Evolutionary conservation across 345 rosid species (phyloP), one percentile per base, ranked within the genome.

Genomic region (Hibiscus mutabilis): DNA sequence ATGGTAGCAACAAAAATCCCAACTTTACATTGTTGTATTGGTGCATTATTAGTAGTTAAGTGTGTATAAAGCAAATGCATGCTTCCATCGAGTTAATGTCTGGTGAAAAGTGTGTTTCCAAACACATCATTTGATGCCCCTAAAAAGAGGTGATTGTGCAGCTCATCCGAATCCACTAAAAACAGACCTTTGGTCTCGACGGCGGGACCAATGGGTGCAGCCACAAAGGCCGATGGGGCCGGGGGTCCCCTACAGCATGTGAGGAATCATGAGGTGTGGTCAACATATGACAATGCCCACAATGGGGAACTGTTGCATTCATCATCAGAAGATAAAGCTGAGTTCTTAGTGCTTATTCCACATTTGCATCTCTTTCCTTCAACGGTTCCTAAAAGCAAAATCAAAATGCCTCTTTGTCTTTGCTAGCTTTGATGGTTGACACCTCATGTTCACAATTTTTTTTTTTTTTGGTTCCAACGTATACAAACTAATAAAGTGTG

Each of bases 381-480:
- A 66, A 46, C 70, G 57, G 70, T 66, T 66, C 57, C 53, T 19
- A 40, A 40, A 64, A 42, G 52, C 10, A 21, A 42, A 64, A 64
- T 42, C 33, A 40, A 64, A 3, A 5, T 64, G 68, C 53, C n/a
- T 12, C 27, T 63, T 65, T 46, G 69, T 22, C 69, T 42, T 65
- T 44, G 69, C 14, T 3, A 1, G 14, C 2, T 31, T 47, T 66
- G 9, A 46, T 18, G 16, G 24, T 66, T 66, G 40, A 46, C 57
- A 47, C 56, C 22, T 16, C 70, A 8, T 15, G 2, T 24, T 19
- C 8, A 12, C 3, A 1, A 4, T 37, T 19, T 2, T 0, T 5
- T 52, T 52, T 52, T 9, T 19, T 52, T 18, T 6, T n/a, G n/a
- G 2, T n/a, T 6, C 8, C 70, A 66, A 66, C 70, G 57, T 25